A percentile compares a stretch with the other conserved stretches of the same genome.
phyloP scores from a whole-genome alignment of 345 rosid species.

The Acer negundo region DNA sequence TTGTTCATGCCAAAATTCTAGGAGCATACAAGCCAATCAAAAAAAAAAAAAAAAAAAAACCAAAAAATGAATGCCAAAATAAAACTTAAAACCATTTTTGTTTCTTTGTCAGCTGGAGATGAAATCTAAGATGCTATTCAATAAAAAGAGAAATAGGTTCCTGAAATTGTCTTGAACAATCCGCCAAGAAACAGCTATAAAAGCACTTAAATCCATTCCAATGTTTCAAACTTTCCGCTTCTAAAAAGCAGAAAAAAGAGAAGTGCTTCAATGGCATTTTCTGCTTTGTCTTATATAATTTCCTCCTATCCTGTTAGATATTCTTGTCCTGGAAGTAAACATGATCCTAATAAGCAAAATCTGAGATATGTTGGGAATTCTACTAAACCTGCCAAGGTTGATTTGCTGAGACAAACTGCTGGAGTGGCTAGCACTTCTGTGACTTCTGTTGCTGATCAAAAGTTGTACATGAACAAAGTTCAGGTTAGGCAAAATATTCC shows the following conservation, averaged over 20 bases:
- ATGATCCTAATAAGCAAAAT: slow-evolving; percentile 31
- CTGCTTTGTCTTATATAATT: slow-evolving; percentile 28
- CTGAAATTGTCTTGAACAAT: neutral
- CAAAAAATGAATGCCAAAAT: neutral
- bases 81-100: neutral
- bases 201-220: slow-evolving; percentile 26
- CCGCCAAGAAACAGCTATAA: slow-evolving; percentile 23
- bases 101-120: neutral
- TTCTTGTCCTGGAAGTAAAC: slow-evolving; percentile 18
- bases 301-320: slow-evolving; percentile 25
- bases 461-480: slow-evolving; percentile 29
- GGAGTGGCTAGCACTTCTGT: slow-evolving; percentile 25
- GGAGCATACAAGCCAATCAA: slow-evolving; percentile 4
- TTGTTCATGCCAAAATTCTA: slow-evolving; percentile 1
- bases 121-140: slow-evolving; percentile 3
- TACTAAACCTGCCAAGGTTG: slow-evolving; percentile 19
- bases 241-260: neutral
- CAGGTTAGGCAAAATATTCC: slow-evolving; percentile 56
- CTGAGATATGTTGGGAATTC: slow-evolving; percentile 32
- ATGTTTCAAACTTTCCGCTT: slow-evolving; percentile 32
- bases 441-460: slow-evolving; percentile 27
- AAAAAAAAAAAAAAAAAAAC: neutral
- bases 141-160: slow-evolving; percentile 19
- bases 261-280: slow-evolving; percentile 15
- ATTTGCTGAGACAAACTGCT: slow-evolving; percentile 22